phyloP scores from a whole-genome alignment of 2,329 filamentous ascomycete genomes.

The Neoscytalidium dimidiatum region DNA sequence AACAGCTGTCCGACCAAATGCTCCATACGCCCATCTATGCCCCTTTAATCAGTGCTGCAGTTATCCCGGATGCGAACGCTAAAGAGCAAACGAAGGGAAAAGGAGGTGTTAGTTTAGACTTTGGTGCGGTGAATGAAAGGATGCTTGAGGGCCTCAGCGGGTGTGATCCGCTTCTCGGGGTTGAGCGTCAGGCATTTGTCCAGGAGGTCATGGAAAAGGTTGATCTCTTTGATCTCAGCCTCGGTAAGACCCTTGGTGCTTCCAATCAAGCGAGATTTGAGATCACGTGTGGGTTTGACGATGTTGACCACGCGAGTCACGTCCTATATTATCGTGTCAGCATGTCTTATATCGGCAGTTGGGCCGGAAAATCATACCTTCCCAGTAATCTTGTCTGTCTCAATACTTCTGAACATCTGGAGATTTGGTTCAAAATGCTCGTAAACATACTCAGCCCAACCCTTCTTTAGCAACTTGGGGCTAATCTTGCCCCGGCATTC shows the following conservation, averaged over 20 bases:
- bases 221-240: conserved; percentile 72
- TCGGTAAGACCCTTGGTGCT: conserved; percentile 74
- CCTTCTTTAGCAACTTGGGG: conserved; percentile 82
- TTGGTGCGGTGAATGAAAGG: conserved; percentile 66
- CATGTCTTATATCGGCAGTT: conserved; percentile 21
- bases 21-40: conserved; percentile 7
- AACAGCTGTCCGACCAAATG: too few relatives aligned
- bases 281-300: conserved; percentile 68
- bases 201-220: conserved; percentile 81
- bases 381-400: conserved; percentile 83
- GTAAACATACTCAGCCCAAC: conserved; percentile 63
- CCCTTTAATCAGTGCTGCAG: neutral
- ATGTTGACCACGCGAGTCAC: conserved; percentile 67
- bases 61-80: neutral
- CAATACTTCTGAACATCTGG: conserved; percentile 80
- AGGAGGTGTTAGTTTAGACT: neutral
- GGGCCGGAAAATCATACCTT: conserved; percentile 48
- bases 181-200: conserved; percentile 88
- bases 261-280: conserved; percentile 75
- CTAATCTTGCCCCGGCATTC: conserved; percentile 92
- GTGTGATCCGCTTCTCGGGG: conserved; percentile 87
- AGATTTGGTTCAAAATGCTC: conserved; percentile 78
- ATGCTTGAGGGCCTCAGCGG: conserved; percentile 82
- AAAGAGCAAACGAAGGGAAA: neutral
- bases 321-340: conserved; percentile 51